Evolutionary conservation across 1,139 yeast species (phyloP).

Genomic region (Diutina scorzettiae): DNA sequence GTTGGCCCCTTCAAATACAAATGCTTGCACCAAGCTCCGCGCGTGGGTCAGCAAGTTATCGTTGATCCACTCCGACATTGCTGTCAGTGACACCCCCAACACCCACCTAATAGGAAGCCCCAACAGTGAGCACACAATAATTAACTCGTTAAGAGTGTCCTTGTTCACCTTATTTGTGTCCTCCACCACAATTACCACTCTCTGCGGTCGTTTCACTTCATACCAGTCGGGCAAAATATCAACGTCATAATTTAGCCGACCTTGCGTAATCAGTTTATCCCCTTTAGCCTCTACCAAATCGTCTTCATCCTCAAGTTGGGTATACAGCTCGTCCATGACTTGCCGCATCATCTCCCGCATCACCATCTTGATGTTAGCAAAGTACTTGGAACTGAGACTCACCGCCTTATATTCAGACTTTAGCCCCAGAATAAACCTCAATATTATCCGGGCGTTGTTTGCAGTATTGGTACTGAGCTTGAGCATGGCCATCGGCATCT

Average conservation of each 20-base stretch:
- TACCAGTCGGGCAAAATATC: slow-evolving; percentile 40
- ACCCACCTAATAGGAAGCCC: slow-evolving; percentile 34
- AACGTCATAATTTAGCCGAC: slow-evolving; percentile 37
- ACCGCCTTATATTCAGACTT: slow-evolving; percentile 11
- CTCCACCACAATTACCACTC: slow-evolving; percentile 41
- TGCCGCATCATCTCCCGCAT: slow-evolving; percentile 28
- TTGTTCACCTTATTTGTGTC: slow-evolving; percentile 51
- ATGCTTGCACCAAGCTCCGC: slow-evolving; percentile 23
- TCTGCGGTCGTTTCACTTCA: slow-evolving; percentile 10
- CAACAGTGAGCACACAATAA: slow-evolving; percentile 28
- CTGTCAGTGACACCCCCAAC: slow-evolving; percentile 44
- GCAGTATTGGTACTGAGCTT: slow-evolving; percentile 46
- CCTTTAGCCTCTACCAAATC: slow-evolving; percentile 11
- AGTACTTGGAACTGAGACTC: slow-evolving; percentile 28
- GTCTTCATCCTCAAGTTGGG: neutral
- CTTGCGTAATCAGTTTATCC: slow-evolving; percentile 7
- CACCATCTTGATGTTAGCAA: slow-evolving; percentile 29
- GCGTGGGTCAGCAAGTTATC: slow-evolving; percentile 21
- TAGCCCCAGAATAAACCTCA: slow-evolving; percentile 25
- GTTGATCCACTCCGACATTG: slow-evolving; percentile 26
- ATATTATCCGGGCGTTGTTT: slow-evolving; percentile 37
- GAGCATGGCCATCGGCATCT: slow-evolving; percentile 17
- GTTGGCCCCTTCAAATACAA: slow-evolving; percentile 32
- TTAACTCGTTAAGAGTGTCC: slow-evolving; percentile 36
- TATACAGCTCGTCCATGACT: slow-evolving; percentile 11